A percentile compares a stretch with the other conserved stretches of the same genome.
phyloP scores from a whole-genome alignment of 2,329 filamentous ascomycete genomes.

The Xylaria sp. region DNA sequence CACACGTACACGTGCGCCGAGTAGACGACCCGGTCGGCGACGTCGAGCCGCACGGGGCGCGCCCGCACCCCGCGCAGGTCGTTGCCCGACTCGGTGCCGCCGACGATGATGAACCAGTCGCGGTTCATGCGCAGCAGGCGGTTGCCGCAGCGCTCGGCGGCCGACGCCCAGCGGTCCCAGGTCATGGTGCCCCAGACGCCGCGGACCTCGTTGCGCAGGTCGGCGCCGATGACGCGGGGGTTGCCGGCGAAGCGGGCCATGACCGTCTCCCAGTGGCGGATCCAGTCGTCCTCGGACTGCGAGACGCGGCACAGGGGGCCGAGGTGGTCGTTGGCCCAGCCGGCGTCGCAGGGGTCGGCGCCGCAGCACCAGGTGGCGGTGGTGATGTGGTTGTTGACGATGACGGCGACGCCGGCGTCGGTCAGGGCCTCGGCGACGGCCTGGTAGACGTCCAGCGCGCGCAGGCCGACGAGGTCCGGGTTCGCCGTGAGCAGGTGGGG shows the following conservation, averaged over 20 bases:
- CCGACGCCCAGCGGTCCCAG: slow-evolving; percentile 65
- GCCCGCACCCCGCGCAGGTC: slow-evolving; percentile 59
- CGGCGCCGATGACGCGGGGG: slow-evolving; percentile 65
- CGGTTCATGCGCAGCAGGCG: slow-evolving; percentile 60
- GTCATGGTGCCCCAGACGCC: slow-evolving; percentile 71
- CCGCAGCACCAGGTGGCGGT: slow-evolving; percentile 71
- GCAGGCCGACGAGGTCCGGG: slow-evolving; percentile 57
- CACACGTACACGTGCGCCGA: slow-evolving; percentile 70
- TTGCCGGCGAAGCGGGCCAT: slow-evolving; percentile 63
- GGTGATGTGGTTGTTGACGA: slow-evolving; percentile 73
- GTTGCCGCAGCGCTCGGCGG: slow-evolving; percentile 66
- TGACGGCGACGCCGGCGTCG: slow-evolving; percentile 63
- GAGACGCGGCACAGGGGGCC: slow-evolving; percentile 60
- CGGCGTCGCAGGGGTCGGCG: slow-evolving; percentile 67
- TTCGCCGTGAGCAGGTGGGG: slow-evolving; percentile 58
- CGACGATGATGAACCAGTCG: slow-evolving; percentile 69
- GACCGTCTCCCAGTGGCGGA: slow-evolving; percentile 66
- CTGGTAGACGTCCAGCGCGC: slow-evolving; percentile 63
- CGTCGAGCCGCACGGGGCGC: slow-evolving; percentile 60
- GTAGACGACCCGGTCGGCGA: slow-evolving; percentile 63
- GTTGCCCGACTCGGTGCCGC: slow-evolving; percentile 69
- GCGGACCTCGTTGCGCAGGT: slow-evolving; percentile 70
- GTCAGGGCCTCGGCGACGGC: slow-evolving; percentile 63
- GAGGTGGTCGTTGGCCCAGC: slow-evolving; percentile 68
- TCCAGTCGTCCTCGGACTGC: slow-evolving; percentile 68